Conservation (phyloP, 345 rosid species). For the Salix udensis region DNA sequence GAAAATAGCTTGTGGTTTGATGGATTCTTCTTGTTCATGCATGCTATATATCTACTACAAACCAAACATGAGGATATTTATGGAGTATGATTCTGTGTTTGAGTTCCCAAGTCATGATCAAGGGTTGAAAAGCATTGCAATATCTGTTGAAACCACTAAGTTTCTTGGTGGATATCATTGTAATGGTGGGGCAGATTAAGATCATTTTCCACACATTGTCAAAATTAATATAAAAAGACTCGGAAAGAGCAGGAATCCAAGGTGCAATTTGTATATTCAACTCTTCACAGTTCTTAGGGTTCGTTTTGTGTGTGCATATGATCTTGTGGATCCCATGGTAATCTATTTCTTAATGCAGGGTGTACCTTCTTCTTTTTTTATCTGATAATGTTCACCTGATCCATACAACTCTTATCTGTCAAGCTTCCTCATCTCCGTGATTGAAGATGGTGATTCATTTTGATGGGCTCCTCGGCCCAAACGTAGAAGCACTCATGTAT, state of each 20-base stretch:
- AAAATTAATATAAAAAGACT: neutral
- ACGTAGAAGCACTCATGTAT: too few species aligned
- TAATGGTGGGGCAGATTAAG: constrained; percentile 12
- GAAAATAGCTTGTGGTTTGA: neutral
- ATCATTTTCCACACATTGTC: neutral
- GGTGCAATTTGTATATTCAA: neutral
- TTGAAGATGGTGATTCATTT: too few species aligned
- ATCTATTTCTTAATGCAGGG: neutral
- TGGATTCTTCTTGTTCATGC: neutral
- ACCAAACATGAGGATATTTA: too few species aligned
- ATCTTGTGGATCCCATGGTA: neutral
- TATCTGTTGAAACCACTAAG: neutral
- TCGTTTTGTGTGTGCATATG: too few species aligned
- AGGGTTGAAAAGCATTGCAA: constrained; percentile 1
- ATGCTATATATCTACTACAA: neutral
- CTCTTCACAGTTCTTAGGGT: too few species aligned
- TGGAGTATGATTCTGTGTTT: neutral
- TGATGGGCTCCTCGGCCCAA: too few species aligned
- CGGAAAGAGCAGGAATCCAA: constrained; percentile 1
- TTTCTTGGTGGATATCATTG: constrained; percentile 10
- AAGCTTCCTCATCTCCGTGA: neutral
- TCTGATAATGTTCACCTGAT: neutral
- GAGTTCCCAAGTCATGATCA: constrained; percentile 3
- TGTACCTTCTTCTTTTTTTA: neutral
- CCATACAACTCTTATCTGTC: neutral